A percentile compares a stretch with the other conserved stretches of the same genome.
Evolutionary conservation across 1,284 basidiomycete species (phyloP).

Genomic region (Apiotrichum brassicae): DNA sequence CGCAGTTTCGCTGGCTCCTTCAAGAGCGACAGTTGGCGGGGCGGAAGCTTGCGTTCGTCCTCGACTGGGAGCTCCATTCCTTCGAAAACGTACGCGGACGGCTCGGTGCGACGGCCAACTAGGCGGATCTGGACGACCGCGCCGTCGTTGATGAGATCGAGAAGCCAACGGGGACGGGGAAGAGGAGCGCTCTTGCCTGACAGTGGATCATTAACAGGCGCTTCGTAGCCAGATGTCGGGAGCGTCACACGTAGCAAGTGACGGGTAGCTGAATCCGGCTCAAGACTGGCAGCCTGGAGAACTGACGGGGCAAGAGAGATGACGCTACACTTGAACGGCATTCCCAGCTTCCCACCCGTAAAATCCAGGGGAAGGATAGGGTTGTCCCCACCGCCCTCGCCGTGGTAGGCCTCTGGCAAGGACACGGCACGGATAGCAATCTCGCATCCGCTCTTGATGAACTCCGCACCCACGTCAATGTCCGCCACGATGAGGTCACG

Average conservation of each 20-base stretch:
- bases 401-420: constrained; percentile 29
- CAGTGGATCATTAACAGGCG: constrained; percentile 69
- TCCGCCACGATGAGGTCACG: constrained; percentile 36
- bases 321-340: constrained; percentile 42
- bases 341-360: constrained; percentile 21
- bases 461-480: constrained; percentile 30
- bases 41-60: constrained; percentile 61
- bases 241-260: constrained; percentile 68
- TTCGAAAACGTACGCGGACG: constrained; percentile 51
- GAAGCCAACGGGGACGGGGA: constrained; percentile 66
- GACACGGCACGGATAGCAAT: constrained; percentile 33
- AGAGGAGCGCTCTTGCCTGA: constrained; percentile 63
- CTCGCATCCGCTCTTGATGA: constrained; percentile 34
- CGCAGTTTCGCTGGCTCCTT: constrained; percentile 16
- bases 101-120: constrained; percentile 40
- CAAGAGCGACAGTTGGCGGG: constrained; percentile 40
- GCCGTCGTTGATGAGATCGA: constrained; percentile 61
- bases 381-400: constrained; percentile 5
- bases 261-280: constrained; percentile 49
- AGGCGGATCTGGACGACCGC: constrained; percentile 60
- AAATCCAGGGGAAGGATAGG: constrained; percentile 26
- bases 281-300: constrained; percentile 58
- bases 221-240: constrained; percentile 73
- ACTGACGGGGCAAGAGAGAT: constrained; percentile 68
- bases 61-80: constrained; percentile 55